phyloP scores from a whole-genome alignment of 148 eudicot genomes.

The Oxyria digyna region DNA sequence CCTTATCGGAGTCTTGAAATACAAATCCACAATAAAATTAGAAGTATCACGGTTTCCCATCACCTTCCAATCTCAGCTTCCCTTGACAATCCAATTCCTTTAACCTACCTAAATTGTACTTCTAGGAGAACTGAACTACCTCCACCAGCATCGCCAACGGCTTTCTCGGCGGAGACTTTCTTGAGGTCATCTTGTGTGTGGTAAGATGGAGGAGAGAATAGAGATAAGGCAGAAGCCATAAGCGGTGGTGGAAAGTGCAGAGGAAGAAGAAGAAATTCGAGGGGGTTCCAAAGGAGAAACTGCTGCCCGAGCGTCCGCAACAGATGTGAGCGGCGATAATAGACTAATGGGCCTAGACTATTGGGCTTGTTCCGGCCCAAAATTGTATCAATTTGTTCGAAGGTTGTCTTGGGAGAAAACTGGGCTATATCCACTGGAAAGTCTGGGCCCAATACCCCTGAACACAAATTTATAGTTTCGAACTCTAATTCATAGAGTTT shows the following conservation, averaged over 20 bases:
- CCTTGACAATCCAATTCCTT: conserved; percentile 62
- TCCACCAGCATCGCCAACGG: conserved; percentile 95
- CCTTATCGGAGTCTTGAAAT: conserved; percentile 46
- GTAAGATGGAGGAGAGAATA: conserved; percentile 20
- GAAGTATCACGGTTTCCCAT: conserved; percentile 77
- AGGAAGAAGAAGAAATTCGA: background rate
- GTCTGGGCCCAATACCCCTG: no score
- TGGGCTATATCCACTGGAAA: no score
- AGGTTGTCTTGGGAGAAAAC: no score
- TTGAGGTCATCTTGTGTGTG: conserved; percentile 85
- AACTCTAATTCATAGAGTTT: no score
- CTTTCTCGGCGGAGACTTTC: conserved; percentile 86
- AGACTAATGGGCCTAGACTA: no score
- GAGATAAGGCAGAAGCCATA: conserved; percentile 36
- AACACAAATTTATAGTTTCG: no score
- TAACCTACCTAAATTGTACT: conserved; percentile 67
- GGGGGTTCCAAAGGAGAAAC: no score
- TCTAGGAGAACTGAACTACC: conserved; percentile 92
- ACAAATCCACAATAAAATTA: conserved; percentile 81
- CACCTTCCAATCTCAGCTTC: conserved; percentile 66
- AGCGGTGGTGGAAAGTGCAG: conserved; percentile 7
- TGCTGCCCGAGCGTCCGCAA: no score
- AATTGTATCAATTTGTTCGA: no score
- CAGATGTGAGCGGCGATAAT: no score
- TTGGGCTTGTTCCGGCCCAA: no score